Evolutionary conservation across 148 eudicot genomes (phyloP).

Genomic region (Dianthus caryophyllus): DNA sequence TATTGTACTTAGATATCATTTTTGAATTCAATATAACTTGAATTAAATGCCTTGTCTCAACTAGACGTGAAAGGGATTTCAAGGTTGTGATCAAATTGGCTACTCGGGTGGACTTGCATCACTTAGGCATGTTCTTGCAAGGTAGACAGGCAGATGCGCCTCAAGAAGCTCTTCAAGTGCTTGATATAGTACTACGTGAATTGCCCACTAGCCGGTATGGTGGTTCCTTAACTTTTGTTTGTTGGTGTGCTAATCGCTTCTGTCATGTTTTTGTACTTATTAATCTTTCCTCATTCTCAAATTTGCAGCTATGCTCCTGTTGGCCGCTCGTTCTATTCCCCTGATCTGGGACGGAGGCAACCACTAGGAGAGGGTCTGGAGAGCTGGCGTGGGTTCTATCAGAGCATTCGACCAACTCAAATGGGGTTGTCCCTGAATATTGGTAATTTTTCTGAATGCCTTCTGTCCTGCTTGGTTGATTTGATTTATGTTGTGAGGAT

Average conservation of each 20-base stretch:
- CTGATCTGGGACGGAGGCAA: conserved; percentile 53
- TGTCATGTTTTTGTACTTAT: not conserved
- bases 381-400: conserved; percentile 88
- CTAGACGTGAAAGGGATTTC: conserved; percentile 57
- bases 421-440: conserved; percentile 85
- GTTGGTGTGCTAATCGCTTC: not conserved
- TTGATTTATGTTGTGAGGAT: not conserved
- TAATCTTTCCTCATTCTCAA: not conserved
- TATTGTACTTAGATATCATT: not conserved
- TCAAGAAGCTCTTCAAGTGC: conserved; percentile 74
- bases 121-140: conserved; percentile 51
- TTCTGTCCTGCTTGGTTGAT: conserved; percentile 2
- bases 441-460: conserved; percentile 28
- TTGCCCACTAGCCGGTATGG: conserved; percentile 57
- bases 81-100: conserved; percentile 61
- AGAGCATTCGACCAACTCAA: conserved; percentile 82
- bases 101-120: conserved; percentile 66
- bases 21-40: not conserved
- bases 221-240: not conserved
- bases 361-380: conserved; percentile 71
- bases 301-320: conserved; percentile 49
- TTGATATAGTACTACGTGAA: conserved; percentile 72
- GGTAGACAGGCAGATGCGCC: conserved; percentile 77
- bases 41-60: conserved; percentile 1
- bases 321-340: conserved; percentile 71